phyloP scores from a whole-genome alignment of 75 land plant species.

The Selaginella moellendorffii region DNA sequence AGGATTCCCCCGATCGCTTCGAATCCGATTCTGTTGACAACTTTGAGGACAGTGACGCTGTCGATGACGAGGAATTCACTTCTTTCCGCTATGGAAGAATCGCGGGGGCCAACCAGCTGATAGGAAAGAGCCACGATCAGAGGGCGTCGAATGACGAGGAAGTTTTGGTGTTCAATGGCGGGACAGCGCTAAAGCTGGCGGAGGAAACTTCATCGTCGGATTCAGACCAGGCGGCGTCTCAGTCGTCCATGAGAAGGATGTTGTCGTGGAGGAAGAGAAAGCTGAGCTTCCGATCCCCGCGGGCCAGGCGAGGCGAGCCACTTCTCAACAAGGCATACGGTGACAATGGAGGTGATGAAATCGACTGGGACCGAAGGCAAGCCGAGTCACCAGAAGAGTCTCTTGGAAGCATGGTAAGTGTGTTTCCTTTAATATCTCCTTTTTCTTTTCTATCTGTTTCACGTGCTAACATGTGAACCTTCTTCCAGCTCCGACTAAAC shows the following conservation, averaged over 20 bases:
- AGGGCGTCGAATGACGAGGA: too few species aligned
- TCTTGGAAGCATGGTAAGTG: background rate
- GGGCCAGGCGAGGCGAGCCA: slow-evolving; percentile 70
- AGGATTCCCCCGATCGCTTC: slow-evolving; percentile 28
- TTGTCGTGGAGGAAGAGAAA: slow-evolving; percentile 77
- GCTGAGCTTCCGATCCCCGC: slow-evolving; percentile 46
- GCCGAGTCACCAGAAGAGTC: slow-evolving; percentile 39
- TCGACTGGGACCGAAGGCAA: slow-evolving; percentile 78
- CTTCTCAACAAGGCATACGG: slow-evolving; percentile 64
- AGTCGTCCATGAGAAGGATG: slow-evolving; percentile 35
- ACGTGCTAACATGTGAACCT: background rate
- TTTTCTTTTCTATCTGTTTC: too few species aligned
- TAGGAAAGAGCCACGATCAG: too few species aligned
- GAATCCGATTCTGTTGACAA: slow-evolving; percentile 58
- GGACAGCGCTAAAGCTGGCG: slow-evolving; percentile 12
- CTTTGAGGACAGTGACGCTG: slow-evolving; percentile 36
- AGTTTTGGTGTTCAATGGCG: too few species aligned
- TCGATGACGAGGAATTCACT: slow-evolving; percentile 25
- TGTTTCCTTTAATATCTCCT: background rate
- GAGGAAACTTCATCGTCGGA: slow-evolving; percentile 31
- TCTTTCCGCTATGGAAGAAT: slow-evolving; percentile 65
- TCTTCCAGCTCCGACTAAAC: too few species aligned
- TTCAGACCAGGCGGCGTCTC: slow-evolving; percentile 25
- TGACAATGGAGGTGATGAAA: slow-evolving; percentile 97
- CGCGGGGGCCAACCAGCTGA: slow-evolving; percentile 44